Evolutionary conservation across 208 protist genomes (phyloP).

Genomic region (Herpetomonas samuelpessoai): DNA sequence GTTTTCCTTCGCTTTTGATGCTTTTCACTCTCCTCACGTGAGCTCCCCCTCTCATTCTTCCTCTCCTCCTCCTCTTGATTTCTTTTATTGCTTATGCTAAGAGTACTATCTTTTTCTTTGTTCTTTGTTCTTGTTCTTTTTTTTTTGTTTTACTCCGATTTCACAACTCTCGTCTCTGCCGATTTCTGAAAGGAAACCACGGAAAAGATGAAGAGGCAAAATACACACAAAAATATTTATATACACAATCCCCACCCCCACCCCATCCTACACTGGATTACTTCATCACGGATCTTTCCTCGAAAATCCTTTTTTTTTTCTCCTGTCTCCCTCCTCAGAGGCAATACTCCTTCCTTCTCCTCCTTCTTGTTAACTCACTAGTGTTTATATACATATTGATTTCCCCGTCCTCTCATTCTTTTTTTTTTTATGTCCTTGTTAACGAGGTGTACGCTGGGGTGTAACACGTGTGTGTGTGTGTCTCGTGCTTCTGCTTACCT

Average conservation of each 20-base stretch:
- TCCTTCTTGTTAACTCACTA: not conserved
- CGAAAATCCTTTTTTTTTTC: too few species aligned
- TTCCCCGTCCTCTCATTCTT: not conserved
- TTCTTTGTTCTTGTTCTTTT: slow-evolving; percentile 5
- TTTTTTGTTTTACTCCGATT: slow-evolving; percentile 8
- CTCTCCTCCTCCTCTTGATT: too few species aligned
- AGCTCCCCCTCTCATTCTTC: too few species aligned
- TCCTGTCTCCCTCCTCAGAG: not conserved
- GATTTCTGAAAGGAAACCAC: not conserved
- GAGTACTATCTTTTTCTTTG: not conserved
- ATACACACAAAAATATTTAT: slow-evolving; percentile 1
- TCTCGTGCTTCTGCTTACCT: slow-evolving; percentile 4
- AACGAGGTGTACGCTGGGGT: not conserved
- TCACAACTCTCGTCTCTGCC: not conserved
- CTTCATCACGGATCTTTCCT: too few species aligned
- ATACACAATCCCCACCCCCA: not conserved
- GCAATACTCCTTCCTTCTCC: not conserved
- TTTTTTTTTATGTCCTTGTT: slow-evolving; percentile 3
- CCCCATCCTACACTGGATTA: not conserved
- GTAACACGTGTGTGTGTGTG: not conserved
- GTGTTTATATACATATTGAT: slow-evolving; percentile 8
- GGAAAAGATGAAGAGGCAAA: not conserved
- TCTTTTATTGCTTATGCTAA: too few species aligned
- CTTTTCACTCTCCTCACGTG: too few species aligned
- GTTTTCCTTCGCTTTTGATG: too few species aligned